Evolutionary conservation across 495 filamentous ascomycete species (phyloP).

Genomic region (Aspergillus indologenus): DNA sequence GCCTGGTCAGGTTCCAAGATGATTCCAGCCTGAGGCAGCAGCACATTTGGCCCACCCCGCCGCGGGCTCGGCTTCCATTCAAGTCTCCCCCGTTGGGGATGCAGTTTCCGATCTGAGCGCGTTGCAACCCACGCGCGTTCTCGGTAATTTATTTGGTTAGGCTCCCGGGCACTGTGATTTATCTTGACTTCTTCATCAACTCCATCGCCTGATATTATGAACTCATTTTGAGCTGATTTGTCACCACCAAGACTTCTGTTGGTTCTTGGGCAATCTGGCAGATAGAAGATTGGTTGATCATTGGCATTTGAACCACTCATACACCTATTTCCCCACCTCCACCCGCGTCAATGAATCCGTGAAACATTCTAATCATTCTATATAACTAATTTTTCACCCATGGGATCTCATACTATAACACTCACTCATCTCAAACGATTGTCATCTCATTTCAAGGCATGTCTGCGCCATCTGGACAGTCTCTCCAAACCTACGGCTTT

Average conservation of each 20-base stretch:
- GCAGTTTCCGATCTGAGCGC: conserved; percentile 16
- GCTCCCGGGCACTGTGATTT: background rate
- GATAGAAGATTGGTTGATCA: background rate
- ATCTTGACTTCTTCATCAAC: background rate
- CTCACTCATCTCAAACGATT: background rate
- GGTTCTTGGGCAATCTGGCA: background rate
- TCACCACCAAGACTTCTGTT: background rate
- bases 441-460: conserved; percentile 17
- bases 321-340: background rate
- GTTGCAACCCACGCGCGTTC: conserved; percentile 8
- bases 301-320: background rate
- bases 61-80: background rate
- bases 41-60: background rate
- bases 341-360: background rate
- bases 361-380: background rate
- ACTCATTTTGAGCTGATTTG: too few relatives aligned
- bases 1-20: too few relatives aligned
- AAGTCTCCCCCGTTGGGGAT: background rate
- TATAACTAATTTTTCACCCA: background rate
- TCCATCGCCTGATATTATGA: background rate
- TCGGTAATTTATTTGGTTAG: conserved; percentile 1
- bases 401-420: background rate
- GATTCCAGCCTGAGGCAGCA: background rate
- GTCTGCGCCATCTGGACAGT: conserved; percentile 27
- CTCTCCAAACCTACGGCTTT: conserved; percentile 40